Conservation (phyloP, 108 stramenopile species). For the Tribonema minus region DNA sequence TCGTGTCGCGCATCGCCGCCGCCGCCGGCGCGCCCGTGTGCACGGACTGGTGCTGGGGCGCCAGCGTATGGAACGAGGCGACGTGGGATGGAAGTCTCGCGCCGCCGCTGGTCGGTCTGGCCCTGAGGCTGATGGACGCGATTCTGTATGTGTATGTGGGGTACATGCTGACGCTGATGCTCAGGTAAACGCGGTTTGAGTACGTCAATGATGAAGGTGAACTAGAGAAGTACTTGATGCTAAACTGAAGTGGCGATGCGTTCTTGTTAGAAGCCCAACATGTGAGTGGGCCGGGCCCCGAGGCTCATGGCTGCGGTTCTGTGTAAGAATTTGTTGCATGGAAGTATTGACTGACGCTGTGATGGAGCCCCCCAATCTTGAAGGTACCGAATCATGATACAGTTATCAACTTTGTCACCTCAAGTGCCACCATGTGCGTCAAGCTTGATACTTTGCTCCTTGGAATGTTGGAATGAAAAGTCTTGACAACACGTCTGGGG, state of each 20-base stretch:
- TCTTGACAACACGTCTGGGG: too few relatives aligned
- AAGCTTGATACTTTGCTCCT: too few relatives aligned
- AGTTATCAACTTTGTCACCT: too few relatives aligned
- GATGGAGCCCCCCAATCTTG: background rate
- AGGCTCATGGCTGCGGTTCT: background rate
- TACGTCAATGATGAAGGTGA: too few relatives aligned
- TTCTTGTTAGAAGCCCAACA: background rate
- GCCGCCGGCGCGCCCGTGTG: constrained; percentile 11
- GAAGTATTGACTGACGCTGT: background rate
- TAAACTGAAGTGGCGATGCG: too few relatives aligned
- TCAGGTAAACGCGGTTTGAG: background rate
- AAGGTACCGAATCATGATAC: too few relatives aligned
- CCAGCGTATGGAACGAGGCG: background rate
- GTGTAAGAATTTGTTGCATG: background rate
- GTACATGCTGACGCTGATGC: constrained; percentile 63
- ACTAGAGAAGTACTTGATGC: too few relatives aligned
- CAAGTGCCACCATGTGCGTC: too few relatives aligned
- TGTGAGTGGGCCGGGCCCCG: background rate
- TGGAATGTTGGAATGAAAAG: too few relatives aligned
- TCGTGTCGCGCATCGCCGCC: background rate
- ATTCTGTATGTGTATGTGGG: constrained; percentile 70
- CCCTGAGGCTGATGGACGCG: constrained; percentile 60
- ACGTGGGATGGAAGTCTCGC: background rate
- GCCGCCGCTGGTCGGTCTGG: background rate
- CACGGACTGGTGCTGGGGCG: background rate